Evolutionary conservation across 2,329 filamentous ascomycete genomes (phyloP).

Genomic region (Penicillium freii): DNA sequence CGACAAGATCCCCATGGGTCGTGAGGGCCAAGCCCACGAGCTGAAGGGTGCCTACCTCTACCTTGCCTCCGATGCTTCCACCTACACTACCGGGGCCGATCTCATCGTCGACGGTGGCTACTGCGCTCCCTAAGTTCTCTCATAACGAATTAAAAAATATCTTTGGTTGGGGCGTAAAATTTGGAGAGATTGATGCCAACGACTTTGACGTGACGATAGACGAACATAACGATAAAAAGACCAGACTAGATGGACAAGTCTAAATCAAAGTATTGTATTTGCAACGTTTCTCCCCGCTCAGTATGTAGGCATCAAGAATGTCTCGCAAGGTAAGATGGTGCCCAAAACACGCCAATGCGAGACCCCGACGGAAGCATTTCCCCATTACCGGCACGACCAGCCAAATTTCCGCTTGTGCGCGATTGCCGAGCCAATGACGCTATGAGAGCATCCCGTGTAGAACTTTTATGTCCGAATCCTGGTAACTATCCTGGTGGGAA

Average conservation of each 20-base stretch:
- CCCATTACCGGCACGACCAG: not conserved
- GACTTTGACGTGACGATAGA: not conserved
- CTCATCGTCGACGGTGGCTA: conserved; percentile 76
- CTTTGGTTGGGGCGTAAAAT: not conserved
- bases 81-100: conserved; percentile 74
- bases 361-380: not conserved
- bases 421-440: not conserved
- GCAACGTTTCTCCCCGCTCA: not conserved
- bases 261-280: not conserved
- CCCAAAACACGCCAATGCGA: not conserved
- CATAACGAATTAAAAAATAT: not conserved
- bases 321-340: not conserved
- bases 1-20: conserved; percentile 75
- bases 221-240: conserved; percentile 3
- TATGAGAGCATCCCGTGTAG: not conserved
- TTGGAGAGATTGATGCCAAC: not conserved
- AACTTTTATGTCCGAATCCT: not conserved
- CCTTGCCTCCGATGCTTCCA: conserved; percentile 76
- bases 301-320: not conserved
- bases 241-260: not conserved
- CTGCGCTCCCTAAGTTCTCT: conserved; percentile 25
- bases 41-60: conserved; percentile 82
- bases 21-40: conserved; percentile 70
- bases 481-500: not conserved
- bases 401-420: not conserved